Conservation (phyloP, 176 grass and related monocot species). For the Metroxylon sagu region DNA sequence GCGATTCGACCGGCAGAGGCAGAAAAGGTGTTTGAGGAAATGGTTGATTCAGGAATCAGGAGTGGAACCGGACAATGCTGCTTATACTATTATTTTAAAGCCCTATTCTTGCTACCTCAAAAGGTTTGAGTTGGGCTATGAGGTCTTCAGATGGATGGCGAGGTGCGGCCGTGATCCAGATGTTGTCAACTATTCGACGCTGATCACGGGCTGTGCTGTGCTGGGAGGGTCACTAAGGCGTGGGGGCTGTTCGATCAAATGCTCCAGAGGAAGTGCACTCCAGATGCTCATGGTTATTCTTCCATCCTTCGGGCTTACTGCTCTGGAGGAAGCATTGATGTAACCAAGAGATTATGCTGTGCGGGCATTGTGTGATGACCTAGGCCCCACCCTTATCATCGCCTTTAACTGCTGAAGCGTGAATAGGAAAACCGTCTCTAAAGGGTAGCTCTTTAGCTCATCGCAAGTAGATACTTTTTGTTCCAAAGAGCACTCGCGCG, state of each 20-base stretch:
- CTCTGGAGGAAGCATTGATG: constrained; percentile 33
- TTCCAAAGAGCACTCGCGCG: no score
- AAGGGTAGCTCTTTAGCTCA: no score
- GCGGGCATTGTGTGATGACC: constrained; percentile 47
- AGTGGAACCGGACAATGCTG: constrained; percentile 31
- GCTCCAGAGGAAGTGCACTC: constrained; percentile 36
- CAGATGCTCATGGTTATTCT: constrained; percentile 38
- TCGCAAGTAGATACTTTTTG: no score
- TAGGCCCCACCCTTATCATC: no score
- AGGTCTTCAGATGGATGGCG: constrained; percentile 65
- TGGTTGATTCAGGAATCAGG: constrained; percentile 66
- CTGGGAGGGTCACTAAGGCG: constrained; percentile 42
- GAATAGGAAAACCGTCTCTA: no score
- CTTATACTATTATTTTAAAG: constrained; percentile 65
- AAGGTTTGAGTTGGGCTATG: constrained; percentile 42
- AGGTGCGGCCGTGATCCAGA: constrained; percentile 36
- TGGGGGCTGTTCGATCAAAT: constrained; percentile 71
- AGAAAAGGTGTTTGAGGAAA: constrained; percentile 68
- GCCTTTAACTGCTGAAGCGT: no score
- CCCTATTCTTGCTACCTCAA: constrained; percentile 72
- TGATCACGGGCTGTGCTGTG: constrained; percentile 45
- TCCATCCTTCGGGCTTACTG: constrained; percentile 53
- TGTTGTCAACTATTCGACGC: constrained; percentile 53
- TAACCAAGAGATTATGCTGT: constrained; percentile 34
- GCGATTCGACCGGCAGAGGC: constrained; percentile 44